These are phyloP conservation scores for Colletotrichum trifolii DNA, from an alignment of 2,329 filamentous ascomycete species.

Conservation along the genomic window DNA sequence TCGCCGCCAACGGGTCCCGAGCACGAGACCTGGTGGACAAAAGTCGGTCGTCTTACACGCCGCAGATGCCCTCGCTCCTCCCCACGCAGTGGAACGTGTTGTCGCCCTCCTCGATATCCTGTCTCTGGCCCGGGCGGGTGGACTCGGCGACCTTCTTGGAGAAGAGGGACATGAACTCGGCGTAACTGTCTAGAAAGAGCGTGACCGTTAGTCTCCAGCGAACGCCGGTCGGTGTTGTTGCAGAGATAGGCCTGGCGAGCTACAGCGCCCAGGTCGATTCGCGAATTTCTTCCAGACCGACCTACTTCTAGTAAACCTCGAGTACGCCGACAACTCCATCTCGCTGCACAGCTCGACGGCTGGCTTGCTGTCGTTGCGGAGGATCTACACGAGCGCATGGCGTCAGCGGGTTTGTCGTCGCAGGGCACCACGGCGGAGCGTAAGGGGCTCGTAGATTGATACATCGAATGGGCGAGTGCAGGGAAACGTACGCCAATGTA, in stretches of 20 bases:
- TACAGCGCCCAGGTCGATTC: too few species aligned
- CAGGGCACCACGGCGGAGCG: conserved; percentile 6
- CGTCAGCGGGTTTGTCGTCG: conserved; percentile 17
- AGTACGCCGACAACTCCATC: conserved; percentile 82
- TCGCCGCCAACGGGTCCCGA: background rate
- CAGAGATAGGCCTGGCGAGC: conserved; percentile 23
- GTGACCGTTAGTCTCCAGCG: background rate
- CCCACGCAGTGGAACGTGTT: conserved; percentile 83
- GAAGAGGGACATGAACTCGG: conserved; percentile 82
- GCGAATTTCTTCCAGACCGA: conserved; percentile 27
- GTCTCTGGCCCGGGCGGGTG: conserved; percentile 82
- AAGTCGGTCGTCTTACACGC: conserved; percentile 55
- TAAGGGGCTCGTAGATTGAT: background rate
- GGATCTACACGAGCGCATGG: conserved; percentile 65
- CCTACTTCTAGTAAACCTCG: conserved; percentile 81
- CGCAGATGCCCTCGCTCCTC: conserved; percentile 78
- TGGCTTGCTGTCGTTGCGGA: conserved; percentile 82
- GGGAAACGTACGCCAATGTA: conserved; percentile 80
- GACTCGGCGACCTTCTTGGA: conserved; percentile 88
- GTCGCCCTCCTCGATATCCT: conserved; percentile 88
- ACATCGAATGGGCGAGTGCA: conserved; percentile 33
- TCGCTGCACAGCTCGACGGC: conserved; percentile 81
- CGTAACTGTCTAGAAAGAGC: conserved; percentile 26
- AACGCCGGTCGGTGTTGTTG: background rate
- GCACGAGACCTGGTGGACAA: background rate